phyloP scores from a whole-genome alignment of 495 filamentous ascomycete species.

The Evansstolkia leycettana region DNA sequence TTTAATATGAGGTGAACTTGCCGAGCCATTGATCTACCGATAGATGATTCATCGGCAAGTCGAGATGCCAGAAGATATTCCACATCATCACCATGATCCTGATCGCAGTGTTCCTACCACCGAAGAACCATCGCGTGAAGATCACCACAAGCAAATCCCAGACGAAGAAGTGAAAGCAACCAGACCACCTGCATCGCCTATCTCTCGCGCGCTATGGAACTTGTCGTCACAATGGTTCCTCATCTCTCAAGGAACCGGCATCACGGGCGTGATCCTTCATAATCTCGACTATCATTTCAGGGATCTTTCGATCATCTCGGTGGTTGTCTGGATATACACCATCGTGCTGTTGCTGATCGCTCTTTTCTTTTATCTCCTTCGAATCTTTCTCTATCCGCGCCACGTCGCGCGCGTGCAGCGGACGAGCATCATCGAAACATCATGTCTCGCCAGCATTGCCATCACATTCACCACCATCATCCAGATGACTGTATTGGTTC shows the following conservation, averaged over 20 bases:
- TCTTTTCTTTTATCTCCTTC: constrained; percentile 15
- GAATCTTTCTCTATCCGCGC: constrained; percentile 13
- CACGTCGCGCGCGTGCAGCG: constrained; percentile 13
- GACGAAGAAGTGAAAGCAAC: no score
- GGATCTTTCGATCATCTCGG: constrained; percentile 13
- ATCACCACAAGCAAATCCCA: no score
- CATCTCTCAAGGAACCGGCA: constrained; percentile 19
- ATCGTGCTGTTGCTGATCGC: constrained; percentile 11
- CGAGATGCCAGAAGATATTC: no score
- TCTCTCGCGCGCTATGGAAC: constrained; percentile 15
- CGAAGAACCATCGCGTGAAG: no score
- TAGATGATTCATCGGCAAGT: no score
- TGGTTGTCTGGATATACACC: constrained; percentile 22
- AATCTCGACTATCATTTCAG: constrained; percentile 21
- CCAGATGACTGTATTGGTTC: constrained; percentile 9
- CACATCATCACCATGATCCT: no score
- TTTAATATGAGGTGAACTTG: no score
- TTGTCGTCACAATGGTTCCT: constrained; percentile 22
- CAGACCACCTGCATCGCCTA: background rate
- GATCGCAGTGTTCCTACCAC: no score
- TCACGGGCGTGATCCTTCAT: constrained; percentile 15
- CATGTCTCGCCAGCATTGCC: constrained; percentile 19
- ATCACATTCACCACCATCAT: constrained; percentile 20
- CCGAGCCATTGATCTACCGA: no score
- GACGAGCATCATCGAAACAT: constrained; percentile 14